Evolutionary conservation across 116 monocot species (phyloP).

Genomic region (Posidonia oceanica): DNA sequence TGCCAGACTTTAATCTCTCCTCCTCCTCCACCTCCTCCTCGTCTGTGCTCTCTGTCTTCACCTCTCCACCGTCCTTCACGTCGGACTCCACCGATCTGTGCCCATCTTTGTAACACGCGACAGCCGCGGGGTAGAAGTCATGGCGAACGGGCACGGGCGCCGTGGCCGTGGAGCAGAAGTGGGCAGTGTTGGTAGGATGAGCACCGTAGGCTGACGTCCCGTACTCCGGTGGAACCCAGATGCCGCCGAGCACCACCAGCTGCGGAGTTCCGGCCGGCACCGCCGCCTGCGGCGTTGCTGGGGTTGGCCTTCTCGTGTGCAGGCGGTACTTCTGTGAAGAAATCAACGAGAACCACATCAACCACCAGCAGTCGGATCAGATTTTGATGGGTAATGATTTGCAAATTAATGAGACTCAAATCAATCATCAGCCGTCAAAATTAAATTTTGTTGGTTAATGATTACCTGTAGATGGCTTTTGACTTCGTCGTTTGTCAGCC

Average conservation of each 20-base stretch:
- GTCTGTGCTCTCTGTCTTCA: slow-evolving; percentile 43
- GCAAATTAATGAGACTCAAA: background rate
- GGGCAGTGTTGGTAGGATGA: background rate
- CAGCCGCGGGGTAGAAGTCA: slow-evolving; percentile 5
- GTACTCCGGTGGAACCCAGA: slow-evolving; percentile 21
- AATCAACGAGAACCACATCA: too few species aligned
- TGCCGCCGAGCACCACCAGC: slow-evolving; percentile 20
- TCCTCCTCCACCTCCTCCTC: slow-evolving; percentile 6
- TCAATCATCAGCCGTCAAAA: background rate
- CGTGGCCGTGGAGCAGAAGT: slow-evolving; percentile 4
- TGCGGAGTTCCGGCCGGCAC: background rate
- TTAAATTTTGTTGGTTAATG: background rate
- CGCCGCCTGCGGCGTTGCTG: background rate
- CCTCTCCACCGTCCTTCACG: slow-evolving; percentile 24
- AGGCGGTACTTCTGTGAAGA: slow-evolving; percentile 15
- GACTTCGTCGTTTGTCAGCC: slow-evolving; percentile 93
- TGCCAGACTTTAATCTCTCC: background rate
- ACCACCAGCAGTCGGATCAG: too few species aligned
- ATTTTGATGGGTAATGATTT: too few species aligned
- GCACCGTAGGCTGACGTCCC: slow-evolving; percentile 6
- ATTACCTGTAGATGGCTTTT: slow-evolving; percentile 94
- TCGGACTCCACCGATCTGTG: slow-evolving; percentile 34
- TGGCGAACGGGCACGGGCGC: background rate
- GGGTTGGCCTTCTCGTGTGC: slow-evolving; percentile 21
- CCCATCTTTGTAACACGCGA: background rate